A percentile compares a stretch with the other conserved stretches of the same genome.
Evolutionary conservation across 1,139 yeast species (phyloP).

Genomic region (Saccharomyces hybrid): DNA sequence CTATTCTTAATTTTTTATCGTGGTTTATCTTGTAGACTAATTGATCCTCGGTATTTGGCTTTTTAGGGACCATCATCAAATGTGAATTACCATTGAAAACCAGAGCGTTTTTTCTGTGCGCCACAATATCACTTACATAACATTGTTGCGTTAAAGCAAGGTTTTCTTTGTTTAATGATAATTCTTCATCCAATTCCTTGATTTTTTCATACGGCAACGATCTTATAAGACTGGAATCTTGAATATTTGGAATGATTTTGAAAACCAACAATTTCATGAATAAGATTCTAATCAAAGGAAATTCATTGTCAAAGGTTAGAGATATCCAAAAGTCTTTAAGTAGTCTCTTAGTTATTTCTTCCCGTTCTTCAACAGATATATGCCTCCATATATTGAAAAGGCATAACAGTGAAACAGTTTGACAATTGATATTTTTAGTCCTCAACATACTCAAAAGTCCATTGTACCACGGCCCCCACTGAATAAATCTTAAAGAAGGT

Average conservation of each 20-base stretch:
- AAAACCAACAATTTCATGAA: slow-evolving; percentile 23
- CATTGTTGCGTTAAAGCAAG: neutral
- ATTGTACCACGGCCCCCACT: slow-evolving; percentile 25
- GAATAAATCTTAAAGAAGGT: slow-evolving; percentile 10
- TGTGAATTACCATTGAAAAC: slow-evolving; percentile 12
- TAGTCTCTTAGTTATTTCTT: slow-evolving; percentile 7
- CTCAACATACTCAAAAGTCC: slow-evolving; percentile 23
- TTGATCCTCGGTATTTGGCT: slow-evolving; percentile 2
- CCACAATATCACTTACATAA: slow-evolving; percentile 2
- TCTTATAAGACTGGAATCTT: neutral
- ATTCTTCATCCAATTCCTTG: slow-evolving; percentile 6
- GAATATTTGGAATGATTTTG: slow-evolving; percentile 11
- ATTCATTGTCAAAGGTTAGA: slow-evolving; percentile 17
- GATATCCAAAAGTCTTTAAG: slow-evolving; percentile 17
- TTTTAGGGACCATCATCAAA: slow-evolving; percentile 6
- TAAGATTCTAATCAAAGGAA: slow-evolving; percentile 17
- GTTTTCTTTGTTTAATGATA: slow-evolving; percentile 8
- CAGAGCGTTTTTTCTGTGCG: neutral
- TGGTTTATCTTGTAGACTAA: slow-evolving; percentile 12
- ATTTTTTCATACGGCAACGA: slow-evolving; percentile 1
- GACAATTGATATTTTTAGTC: slow-evolving; percentile 25
- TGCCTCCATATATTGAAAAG: slow-evolving; percentile 28
- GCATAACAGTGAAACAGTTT: slow-evolving; percentile 21
- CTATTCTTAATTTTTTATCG: slow-evolving; percentile 3
- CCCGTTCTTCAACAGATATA: slow-evolving; percentile 13